Evolutionary conservation across 306 rosid genomes (phyloP), one percentile per base, ranked within the genome.

Genomic region (Quercus berberidifolia): DNA sequence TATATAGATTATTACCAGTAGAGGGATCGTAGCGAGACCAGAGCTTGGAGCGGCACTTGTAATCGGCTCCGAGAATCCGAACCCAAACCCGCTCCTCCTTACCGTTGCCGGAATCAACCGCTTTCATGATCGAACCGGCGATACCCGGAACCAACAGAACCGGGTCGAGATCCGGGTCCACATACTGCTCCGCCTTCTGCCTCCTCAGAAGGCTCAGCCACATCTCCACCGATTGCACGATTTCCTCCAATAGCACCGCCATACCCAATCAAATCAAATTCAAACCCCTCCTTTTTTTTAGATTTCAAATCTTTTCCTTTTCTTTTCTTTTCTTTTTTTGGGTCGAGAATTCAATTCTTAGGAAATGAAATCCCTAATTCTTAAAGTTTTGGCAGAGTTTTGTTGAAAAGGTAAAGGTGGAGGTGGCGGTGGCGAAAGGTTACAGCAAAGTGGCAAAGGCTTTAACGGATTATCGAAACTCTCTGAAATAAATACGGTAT

Each of bases 11-110:
- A 56, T 75, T 83, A 93, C 99, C 98, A 10, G 97, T 83, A 30
- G 92, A 58, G 79, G 98, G 92, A 87, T 91, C 94, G 70, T 86
- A 95, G 21, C 93, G 90, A 28, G 99, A 93, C 99, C 99, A 95
- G 13, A 95, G 92, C 92, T 93, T 93, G 76, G 94, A 91, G 83
- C 89, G 87, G 76, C 85, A 85, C 78, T 79, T 87, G 84, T 85
- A 89, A 76, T 95, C 98, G 4, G 99, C 98, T 0, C 78, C 51
- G 4, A 95, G 86, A 69, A 95, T 89, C 52, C 97, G 86, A 79
- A 95, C 94, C 99, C 99, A 95, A 81, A 95, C 88, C 55, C 99
- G 88, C 72, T 93, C 99, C 78, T 85, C 87, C 38, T 49, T 82
- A 23, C 91, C 98, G 17, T 80, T 87, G 33, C 69, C 68, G 5